Conservation (phyloP, 2,329 filamentous ascomycete species). For the Trichophyton mentagrophytes region DNA sequence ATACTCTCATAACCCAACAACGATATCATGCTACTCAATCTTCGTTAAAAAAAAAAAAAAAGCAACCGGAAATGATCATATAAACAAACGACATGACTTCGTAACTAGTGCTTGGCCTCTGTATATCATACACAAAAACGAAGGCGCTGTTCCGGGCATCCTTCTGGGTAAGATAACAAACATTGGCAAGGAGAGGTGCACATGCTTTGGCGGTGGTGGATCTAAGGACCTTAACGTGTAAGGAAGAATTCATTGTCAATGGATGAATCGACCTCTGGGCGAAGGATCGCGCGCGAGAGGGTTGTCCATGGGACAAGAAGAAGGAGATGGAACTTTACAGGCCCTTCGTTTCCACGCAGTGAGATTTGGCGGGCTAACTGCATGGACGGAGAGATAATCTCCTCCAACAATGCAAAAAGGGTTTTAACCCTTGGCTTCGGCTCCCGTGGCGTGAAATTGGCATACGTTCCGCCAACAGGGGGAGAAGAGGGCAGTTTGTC, state of each 20-base stretch:
- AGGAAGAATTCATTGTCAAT: neutral
- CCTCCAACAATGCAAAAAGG: neutral
- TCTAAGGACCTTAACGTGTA: neutral
- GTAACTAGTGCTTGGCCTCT: slow-evolving; percentile 1
- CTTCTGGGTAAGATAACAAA: neutral
- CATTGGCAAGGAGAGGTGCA: neutral
- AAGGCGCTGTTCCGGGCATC: slow-evolving; percentile 1
- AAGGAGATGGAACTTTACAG: neutral
- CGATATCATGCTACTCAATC: neutral
- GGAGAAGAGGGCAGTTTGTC: neutral
- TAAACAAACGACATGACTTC: slow-evolving; percentile 1
- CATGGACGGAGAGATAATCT: neutral
- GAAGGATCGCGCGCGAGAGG: neutral
- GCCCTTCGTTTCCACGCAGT: neutral
- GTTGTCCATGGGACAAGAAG: neutral
- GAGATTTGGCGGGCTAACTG: neutral
- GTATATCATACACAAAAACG: neutral
- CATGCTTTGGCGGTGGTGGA: neutral
- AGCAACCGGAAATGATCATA: neutral
- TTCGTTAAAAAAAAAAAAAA: neutral
- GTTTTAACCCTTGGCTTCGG: neutral
- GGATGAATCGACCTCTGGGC: neutral
- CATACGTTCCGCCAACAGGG: neutral
- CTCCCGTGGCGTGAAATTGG: neutral
- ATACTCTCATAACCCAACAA: neutral